Evolutionary conservation across 2,329 filamentous ascomycete species (phyloP).

Genomic region (Pyricularia sp.): DNA sequence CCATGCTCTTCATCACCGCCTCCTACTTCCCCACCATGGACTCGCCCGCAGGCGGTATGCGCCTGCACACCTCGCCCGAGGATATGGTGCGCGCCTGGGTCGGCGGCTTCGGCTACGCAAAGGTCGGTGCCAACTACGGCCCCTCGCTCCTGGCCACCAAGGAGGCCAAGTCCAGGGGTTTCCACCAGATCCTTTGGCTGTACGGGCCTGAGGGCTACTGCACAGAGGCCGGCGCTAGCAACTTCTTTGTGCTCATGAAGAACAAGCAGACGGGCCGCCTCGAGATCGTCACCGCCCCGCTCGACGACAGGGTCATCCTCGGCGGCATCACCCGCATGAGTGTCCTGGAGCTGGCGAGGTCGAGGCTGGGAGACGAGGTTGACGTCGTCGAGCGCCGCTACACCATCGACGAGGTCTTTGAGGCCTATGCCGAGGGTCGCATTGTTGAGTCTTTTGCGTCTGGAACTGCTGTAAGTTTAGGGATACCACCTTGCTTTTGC

Average conservation of each 20-base stretch:
- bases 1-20: slow-evolving; percentile 79
- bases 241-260: slow-evolving; percentile 83
- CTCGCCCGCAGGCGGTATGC: slow-evolving; percentile 47
- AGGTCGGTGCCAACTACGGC: slow-evolving; percentile 90
- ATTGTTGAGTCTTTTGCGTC: slow-evolving; percentile 78
- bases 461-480: slow-evolving; percentile 66
- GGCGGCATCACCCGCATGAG: slow-evolving; percentile 82
- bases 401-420: slow-evolving; percentile 67
- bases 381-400: slow-evolving; percentile 77
- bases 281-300: slow-evolving; percentile 73
- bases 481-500: background rate
- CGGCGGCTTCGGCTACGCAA: slow-evolving; percentile 85
- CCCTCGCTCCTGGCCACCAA: slow-evolving; percentile 70
- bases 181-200: slow-evolving; percentile 89
- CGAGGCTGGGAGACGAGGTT: slow-evolving; percentile 47
- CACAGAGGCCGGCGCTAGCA: slow-evolving; percentile 85
- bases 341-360: slow-evolving; percentile 61
- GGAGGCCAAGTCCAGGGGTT: slow-evolving; percentile 65
- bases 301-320: slow-evolving; percentile 76
- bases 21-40: slow-evolving; percentile 52
- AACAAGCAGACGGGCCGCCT: slow-evolving; percentile 48
- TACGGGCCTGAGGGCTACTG: slow-evolving; percentile 70
- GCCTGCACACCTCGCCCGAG: slow-evolving; percentile 67
- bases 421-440: slow-evolving; percentile 65
- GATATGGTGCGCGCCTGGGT: slow-evolving; percentile 89